A percentile compares a stretch with the other conserved stretches of the same genome.
These are phyloP conservation scores for Alternaria dauci DNA, from an alignment of 2,329 filamentous ascomycete genomes.

Conservation along the genomic window DNA sequence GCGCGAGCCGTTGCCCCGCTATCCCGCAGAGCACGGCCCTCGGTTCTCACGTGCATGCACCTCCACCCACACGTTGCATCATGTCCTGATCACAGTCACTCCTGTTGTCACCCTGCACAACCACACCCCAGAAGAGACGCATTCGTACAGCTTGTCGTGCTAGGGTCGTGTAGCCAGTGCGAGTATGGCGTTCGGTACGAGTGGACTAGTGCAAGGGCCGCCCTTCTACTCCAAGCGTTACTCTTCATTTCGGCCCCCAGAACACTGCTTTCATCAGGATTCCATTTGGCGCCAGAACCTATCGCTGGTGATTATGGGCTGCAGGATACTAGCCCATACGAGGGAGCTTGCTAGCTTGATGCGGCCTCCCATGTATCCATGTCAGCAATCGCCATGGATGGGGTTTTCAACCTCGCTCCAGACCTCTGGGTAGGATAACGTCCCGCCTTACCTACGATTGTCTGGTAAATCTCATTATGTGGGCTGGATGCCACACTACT, in stretches of 20 bases:
- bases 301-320: slow-evolving; percentile 23
- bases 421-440: slow-evolving; percentile 27
- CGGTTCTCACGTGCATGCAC: slow-evolving; percentile 22
- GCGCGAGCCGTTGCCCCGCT: slow-evolving; percentile 19
- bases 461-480: slow-evolving; percentile 27
- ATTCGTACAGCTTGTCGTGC: neutral
- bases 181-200: neutral
- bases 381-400: slow-evolving; percentile 39
- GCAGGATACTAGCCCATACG: slow-evolving; percentile 27
- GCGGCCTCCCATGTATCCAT: slow-evolving; percentile 28
- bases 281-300: slow-evolving; percentile 19
- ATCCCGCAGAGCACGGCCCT: slow-evolving; percentile 8
- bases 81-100: slow-evolving; percentile 8
- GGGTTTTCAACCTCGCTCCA: slow-evolving; percentile 28
- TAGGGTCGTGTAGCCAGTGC: neutral
- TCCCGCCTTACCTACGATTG: slow-evolving; percentile 21
- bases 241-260: slow-evolving; percentile 30
- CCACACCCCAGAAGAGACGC: slow-evolving; percentile 4
- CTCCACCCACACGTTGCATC: slow-evolving; percentile 6
- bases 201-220: slow-evolving; percentile 6
- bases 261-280: slow-evolving; percentile 26
- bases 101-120: slow-evolving; percentile 13
- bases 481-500: slow-evolving; percentile 37
- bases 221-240: slow-evolving; percentile 17
- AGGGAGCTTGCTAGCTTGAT: slow-evolving; percentile 36